Conservation (phyloP, 2,329 filamentous ascomycete species). For the Trichoderma sp. region DNA sequence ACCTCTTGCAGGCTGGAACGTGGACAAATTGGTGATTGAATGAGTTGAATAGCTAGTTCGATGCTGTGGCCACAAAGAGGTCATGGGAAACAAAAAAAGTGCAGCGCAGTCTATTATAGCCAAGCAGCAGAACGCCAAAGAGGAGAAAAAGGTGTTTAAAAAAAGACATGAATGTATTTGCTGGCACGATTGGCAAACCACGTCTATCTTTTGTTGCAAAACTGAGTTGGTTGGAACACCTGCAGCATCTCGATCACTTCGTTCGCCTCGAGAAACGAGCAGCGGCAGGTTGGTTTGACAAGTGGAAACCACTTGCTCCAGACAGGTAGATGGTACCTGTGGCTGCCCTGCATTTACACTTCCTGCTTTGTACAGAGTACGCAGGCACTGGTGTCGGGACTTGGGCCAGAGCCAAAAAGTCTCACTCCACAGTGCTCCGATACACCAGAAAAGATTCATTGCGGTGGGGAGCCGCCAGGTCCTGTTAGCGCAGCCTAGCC, state of each 20-base stretch:
- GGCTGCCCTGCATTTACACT: neutral
- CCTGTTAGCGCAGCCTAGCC: conserved; percentile 18
- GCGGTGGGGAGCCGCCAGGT: conserved; percentile 27
- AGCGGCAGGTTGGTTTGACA: conserved; percentile 9
- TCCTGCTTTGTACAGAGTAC: conserved; percentile 14
- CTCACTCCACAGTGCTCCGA: conserved; percentile 27
- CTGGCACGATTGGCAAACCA: neutral
- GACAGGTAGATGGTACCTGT: neutral
- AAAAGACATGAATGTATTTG: neutral
- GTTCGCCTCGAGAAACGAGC: neutral
- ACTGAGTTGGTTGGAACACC: conserved; percentile 20
- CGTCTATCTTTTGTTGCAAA: neutral
- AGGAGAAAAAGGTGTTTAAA: neutral
- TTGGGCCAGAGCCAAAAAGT: conserved; percentile 16
- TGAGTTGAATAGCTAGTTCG: conserved; percentile 25
- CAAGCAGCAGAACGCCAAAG: neutral
- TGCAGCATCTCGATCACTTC: conserved; percentile 19
- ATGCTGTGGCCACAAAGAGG: conserved; percentile 38
- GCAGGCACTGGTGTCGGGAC: conserved; percentile 22
- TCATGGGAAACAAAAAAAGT: conserved; percentile 32
- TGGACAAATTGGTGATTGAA: neutral
- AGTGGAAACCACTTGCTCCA: neutral
- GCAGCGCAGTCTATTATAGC: conserved; percentile 26
- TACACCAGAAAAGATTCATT: conserved; percentile 15
- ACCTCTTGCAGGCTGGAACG: neutral